phyloP scores from a whole-genome alignment of 768 basidiomycete species.

The Leccinum longicurvipes region DNA sequence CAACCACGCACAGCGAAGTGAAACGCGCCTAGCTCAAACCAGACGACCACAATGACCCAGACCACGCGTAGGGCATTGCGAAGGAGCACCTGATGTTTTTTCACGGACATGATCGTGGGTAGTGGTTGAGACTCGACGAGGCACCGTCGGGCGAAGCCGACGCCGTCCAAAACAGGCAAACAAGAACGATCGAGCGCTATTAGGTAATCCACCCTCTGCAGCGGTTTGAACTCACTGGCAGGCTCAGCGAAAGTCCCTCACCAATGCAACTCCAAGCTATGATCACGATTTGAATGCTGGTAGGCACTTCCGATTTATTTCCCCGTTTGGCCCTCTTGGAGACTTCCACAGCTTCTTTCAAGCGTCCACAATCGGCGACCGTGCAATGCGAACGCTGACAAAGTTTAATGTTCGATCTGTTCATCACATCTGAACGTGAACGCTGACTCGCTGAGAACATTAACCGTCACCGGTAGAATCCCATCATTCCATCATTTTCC shows the following conservation, averaged over 20 bases:
- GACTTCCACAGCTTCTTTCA: not conserved
- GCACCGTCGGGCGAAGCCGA: not conserved
- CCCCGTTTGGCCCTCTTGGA: not conserved
- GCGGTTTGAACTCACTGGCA: no score
- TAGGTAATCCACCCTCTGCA: no score
- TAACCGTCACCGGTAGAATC: no score
- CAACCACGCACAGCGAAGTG: constrained; percentile 45
- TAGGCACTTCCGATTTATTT: not conserved
- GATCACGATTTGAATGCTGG: not conserved
- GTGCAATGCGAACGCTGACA: not conserved
- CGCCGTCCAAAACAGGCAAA: not conserved
- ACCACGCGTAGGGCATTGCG: constrained; percentile 43
- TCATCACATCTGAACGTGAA: not conserved
- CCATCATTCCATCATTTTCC: no score
- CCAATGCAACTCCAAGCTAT: not conserved
- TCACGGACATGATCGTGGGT: constrained; percentile 1
- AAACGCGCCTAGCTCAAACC: constrained; percentile 69
- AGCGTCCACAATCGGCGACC: no score
- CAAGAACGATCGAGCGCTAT: not conserved
- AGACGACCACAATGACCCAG: constrained; percentile 65
- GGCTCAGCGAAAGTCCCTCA: not conserved
- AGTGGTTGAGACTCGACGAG: constrained; percentile 4
- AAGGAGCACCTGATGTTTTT: not conserved
- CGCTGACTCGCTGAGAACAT: no score
- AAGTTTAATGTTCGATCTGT: not conserved